A percentile compares a stretch with the other conserved stretches of the same genome.
Evolutionary conservation across 2,329 filamentous ascomycete species (phyloP).

Genomic region (Neofusicoccum umdonicola): DNA sequence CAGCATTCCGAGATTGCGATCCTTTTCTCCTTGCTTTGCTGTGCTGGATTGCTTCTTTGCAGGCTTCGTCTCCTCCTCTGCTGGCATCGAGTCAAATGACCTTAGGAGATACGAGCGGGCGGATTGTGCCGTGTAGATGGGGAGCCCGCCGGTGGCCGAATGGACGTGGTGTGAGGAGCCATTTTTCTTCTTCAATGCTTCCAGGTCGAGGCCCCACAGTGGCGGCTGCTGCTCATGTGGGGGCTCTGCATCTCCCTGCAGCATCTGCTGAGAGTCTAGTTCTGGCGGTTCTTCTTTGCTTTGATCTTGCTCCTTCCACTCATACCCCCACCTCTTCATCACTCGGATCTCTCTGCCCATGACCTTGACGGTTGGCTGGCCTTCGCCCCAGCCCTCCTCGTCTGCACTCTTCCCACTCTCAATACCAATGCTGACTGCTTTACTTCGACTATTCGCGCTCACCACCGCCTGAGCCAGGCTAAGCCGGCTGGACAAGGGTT

Average conservation of each 20-base stretch:
- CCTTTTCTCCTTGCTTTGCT: conserved; percentile 59
- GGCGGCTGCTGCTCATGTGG: conserved; percentile 43
- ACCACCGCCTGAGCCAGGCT: conserved; percentile 83
- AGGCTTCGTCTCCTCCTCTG: conserved; percentile 20
- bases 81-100: conserved; percentile 47
- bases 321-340: conserved; percentile 74
- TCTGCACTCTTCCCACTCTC: conserved; percentile 64
- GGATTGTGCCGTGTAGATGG: conserved; percentile 71
- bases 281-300: conserved; percentile 12
- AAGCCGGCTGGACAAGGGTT: conserved; percentile 78
- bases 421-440: conserved; percentile 73
- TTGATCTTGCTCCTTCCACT: conserved; percentile 42
- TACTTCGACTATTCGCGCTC: conserved; percentile 74
- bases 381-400: conserved; percentile 69
- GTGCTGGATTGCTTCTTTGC: conserved; percentile 55
- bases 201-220: conserved; percentile 59
- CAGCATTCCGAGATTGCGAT: conserved; percentile 66
- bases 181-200: conserved; percentile 52
- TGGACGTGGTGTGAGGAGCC: conserved; percentile 24
- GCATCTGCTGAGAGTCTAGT: conserved; percentile 26
- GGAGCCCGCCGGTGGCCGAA: conserved; percentile 49
- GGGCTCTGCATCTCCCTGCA: conserved; percentile 18
- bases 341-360: conserved; percentile 73
- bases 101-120: conserved; percentile 60
- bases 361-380: conserved; percentile 70